phyloP scores from a whole-genome alignment of 2,329 filamentous ascomycete species.

The Alternaria triticimaculans region DNA sequence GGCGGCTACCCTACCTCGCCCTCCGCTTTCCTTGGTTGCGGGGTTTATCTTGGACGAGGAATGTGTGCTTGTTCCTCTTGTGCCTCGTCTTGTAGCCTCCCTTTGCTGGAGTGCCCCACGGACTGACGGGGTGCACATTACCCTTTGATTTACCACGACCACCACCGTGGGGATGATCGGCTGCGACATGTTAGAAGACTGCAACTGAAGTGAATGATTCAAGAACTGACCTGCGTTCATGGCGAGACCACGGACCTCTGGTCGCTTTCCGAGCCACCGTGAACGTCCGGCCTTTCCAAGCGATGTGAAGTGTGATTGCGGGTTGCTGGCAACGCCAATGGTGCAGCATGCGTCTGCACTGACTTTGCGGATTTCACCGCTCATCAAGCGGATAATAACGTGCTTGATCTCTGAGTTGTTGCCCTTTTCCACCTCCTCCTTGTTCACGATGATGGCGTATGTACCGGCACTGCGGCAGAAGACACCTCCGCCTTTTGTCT shows the following conservation, averaged over 20 bases:
- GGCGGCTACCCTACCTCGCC: conserved; percentile 37
- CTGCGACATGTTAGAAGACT: conserved; percentile 50
- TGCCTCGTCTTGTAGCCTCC: conserved; percentile 89
- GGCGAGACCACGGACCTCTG: conserved; percentile 94
- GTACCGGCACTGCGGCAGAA: conserved; percentile 96
- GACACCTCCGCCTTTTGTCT: conserved; percentile 75
- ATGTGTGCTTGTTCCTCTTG: conserved; percentile 89
- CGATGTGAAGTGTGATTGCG: conserved; percentile 86
- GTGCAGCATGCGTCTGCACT: conserved; percentile 94
- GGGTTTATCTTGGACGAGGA: conserved; percentile 80
- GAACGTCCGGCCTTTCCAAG: conserved; percentile 94
- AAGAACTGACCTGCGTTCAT: conserved; percentile 83
- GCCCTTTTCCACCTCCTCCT: conserved; percentile 73
- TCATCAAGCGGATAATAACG: conserved; percentile 86
- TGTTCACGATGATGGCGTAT: conserved; percentile 85
- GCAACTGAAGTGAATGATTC: background rate
- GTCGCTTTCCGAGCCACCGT: conserved; percentile 91
- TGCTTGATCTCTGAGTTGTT: conserved; percentile 72
- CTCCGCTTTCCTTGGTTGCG: conserved; percentile 91
- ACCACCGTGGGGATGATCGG: conserved; percentile 98
- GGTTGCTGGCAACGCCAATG: conserved; percentile 92
- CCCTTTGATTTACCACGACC: conserved; percentile 99
- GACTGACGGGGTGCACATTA: conserved; percentile 92
- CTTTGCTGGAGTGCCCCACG: conserved; percentile 92
- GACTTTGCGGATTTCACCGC: conserved; percentile 88